Evolutionary conservation across 805 yeast species (phyloP).

Genomic region (Candida pini): DNA sequence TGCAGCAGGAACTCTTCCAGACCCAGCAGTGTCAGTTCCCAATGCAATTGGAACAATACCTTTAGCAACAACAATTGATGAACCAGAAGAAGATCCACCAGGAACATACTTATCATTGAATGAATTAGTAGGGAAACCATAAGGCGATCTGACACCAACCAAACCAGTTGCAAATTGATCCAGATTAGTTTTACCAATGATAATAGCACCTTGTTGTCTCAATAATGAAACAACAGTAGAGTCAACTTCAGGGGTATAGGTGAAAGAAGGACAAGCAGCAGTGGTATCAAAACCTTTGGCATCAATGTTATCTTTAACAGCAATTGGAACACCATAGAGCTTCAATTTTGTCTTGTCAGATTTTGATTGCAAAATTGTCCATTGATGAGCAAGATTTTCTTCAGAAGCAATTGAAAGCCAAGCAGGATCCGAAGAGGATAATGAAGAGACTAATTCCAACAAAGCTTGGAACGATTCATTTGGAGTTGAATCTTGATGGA

Average conservation of each 20-base stretch:
- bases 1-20: slow-evolving; percentile 96
- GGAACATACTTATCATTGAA: slow-evolving; percentile 74
- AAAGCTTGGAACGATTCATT: slow-evolving; percentile 52
- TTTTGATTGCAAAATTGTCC: slow-evolving; percentile 66
- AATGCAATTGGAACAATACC: slow-evolving; percentile 85
- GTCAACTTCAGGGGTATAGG: slow-evolving; percentile 63
- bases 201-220: slow-evolving; percentile 85
- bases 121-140: slow-evolving; percentile 81
- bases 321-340: slow-evolving; percentile 91
- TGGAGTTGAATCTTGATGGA: slow-evolving; percentile 59
- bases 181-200: slow-evolving; percentile 89
- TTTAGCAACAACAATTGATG: slow-evolving; percentile 85
- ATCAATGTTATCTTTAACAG: slow-evolving; percentile 92
- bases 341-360: slow-evolving; percentile 51
- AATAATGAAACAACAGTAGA: slow-evolving; percentile 71
- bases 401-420: slow-evolving; percentile 79
- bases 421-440: slow-evolving; percentile 64
- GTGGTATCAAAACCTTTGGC: slow-evolving; percentile 79
- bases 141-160: slow-evolving; percentile 93
- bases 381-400: slow-evolving; percentile 66
- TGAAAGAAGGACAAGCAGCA: slow-evolving; percentile 89
- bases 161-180: slow-evolving; percentile 98
- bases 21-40: slow-evolving; percentile 98
- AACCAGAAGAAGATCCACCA: slow-evolving; percentile 96
- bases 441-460: slow-evolving; percentile 39